Evolutionary conservation across 2,329 filamentous ascomycete species (phyloP).

Genomic region (Hortaea sp.): DNA sequence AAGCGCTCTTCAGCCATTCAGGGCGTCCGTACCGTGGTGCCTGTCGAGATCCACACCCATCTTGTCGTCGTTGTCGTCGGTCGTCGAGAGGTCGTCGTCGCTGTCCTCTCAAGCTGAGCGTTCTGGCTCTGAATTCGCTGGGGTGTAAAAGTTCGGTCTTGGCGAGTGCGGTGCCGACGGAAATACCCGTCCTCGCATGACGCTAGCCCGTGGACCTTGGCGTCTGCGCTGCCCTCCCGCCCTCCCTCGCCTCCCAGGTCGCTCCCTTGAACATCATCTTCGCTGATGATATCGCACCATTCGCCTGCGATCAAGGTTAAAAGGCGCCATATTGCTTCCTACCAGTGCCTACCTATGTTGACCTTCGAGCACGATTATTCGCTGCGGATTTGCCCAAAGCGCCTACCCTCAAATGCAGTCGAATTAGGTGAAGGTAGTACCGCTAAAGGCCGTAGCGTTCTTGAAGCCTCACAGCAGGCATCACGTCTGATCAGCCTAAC

Average conservation of each 20-base stretch:
- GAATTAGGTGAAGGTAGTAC: no score
- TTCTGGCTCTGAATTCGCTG: neutral
- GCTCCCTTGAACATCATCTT: neutral
- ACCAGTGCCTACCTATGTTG: no score
- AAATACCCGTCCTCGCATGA: neutral
- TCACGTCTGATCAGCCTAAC: no score
- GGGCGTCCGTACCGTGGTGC: neutral
- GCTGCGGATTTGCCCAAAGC: no score
- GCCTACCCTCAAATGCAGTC: no score
- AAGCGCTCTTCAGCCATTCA: no score
- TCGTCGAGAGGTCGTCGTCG: neutral
- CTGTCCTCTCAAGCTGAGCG: neutral
- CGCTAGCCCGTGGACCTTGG: neutral
- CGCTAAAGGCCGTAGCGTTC: no score
- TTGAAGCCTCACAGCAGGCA: no score
- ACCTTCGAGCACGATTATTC: no score
- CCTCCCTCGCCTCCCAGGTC: neutral
- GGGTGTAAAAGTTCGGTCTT: neutral
- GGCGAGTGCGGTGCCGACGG: neutral
- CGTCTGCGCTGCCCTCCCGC: neutral
- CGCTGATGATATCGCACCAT: neutral
- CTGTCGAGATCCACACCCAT: conserved; percentile 1
- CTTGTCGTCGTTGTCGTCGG: neutral
- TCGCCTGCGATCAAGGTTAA: no score
- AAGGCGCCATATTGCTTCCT: no score